Base-by-base conservation (phyloP, 2,329 filamentous ascomycete species). In the Microascus cirrosus region DNA sequence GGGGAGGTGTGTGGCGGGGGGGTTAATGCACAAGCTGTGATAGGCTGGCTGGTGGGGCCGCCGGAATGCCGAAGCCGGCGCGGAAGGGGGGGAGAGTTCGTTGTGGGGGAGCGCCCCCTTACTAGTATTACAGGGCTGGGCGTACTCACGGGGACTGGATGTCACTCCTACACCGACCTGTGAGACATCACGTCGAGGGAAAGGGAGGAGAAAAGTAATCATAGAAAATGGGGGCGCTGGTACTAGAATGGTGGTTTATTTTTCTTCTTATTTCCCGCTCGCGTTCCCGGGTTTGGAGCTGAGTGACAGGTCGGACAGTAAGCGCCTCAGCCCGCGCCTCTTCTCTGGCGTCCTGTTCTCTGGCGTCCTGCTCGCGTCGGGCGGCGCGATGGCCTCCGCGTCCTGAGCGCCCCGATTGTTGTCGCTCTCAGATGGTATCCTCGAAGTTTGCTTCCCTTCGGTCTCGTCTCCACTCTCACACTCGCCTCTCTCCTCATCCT, bases 401-500 rank as follows among this genome's bases (percentile, higher is more conserved):
- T 4, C 4, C 8, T 8, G 28, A 32, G 28, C 28, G n/a, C n/a
- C n/a, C 28, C 28, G 28, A 8, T 32, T 32, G 28, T 32, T 8
- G 28, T 32, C 28, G 58, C 42, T 52, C 55, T 28, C 10, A 18
- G n/a, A 15, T 50, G n/a, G 28, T n/a, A 20, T 53, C 35, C 25
- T 34, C 32, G 15, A 11, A 34, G 34, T 45, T 22, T 24, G 10
- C 50, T 42, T 24, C 28, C 48, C 32, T 13, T n/a, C 24, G 18
- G 24, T n/a, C 51, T 34, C 51, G 24, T 73, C 74, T n/a, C 71
- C 71, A 45, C 70, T 76, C 66, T 73, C 77, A 58, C 80, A 70
- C 64, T 84, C 78, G 24, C 25, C 22, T 22, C 6, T 22, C 25
- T 72, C 74, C 20, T 72, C 71, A 45, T 70, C 77, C 66, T 73